Evolutionary conservation across 2,329 filamentous ascomycete genomes (phyloP).

Genomic region (Fusarium sp.): DNA sequence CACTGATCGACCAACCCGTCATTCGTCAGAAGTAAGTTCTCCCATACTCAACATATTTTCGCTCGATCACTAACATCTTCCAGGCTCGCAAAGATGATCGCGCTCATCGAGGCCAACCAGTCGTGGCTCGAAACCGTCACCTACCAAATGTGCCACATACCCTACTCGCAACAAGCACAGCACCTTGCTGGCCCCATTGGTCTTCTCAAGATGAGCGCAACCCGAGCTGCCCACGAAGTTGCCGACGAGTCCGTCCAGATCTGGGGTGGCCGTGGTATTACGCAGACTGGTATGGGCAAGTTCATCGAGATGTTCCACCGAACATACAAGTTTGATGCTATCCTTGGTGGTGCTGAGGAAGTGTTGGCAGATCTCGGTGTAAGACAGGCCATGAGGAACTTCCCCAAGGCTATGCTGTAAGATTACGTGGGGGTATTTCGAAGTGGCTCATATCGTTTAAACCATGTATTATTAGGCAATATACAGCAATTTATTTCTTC

Average conservation of each 20-base stretch:
- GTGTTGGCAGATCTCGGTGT: slow-evolving; percentile 85
- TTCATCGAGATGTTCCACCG: slow-evolving; percentile 87
- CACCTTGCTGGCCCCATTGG: slow-evolving; percentile 85
- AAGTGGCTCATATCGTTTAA: background rate
- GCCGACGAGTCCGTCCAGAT: slow-evolving; percentile 88
- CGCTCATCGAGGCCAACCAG: slow-evolving; percentile 83
- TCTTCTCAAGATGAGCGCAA: slow-evolving; percentile 82
- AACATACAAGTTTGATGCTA: slow-evolving; percentile 85
- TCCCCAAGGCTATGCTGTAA: slow-evolving; percentile 87
- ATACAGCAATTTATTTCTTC: background rate
- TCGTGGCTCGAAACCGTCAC: slow-evolving; percentile 87
- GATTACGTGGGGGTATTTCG: background rate
- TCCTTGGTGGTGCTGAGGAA: slow-evolving; percentile 85
- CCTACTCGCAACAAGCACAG: slow-evolving; percentile 79
- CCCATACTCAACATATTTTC: background rate
- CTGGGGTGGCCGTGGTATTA: slow-evolving; percentile 84
- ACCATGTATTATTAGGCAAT: slow-evolving; percentile 3
- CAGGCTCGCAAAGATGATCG: slow-evolving; percentile 87
- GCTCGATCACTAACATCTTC: background rate
- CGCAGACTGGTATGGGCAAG: slow-evolving; percentile 84
- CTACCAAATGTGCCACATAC: slow-evolving; percentile 90
- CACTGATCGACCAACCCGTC: slow-evolving; percentile 83
- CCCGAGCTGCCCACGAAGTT: slow-evolving; percentile 82
- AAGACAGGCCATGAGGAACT: slow-evolving; percentile 83
- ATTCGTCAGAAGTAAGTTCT: slow-evolving; percentile 78